Conservation (phyloP, 2,329 filamentous ascomycete genomes). For the Pestalotiopsis sp. region DNA sequence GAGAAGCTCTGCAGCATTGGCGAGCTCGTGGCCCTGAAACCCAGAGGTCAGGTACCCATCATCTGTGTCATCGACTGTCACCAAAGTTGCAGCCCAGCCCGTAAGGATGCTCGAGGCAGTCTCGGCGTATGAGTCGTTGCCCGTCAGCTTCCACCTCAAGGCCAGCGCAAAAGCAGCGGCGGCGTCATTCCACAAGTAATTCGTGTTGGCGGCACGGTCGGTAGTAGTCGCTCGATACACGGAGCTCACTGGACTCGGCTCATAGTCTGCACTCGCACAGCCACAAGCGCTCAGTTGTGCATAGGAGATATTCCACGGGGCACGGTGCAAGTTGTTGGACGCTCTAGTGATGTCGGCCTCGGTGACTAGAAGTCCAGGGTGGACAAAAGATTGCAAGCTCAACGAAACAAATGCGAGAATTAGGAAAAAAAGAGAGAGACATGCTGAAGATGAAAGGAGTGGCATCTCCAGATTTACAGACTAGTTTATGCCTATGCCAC, state of each 20-base stretch:
- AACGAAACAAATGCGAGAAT: not conserved
- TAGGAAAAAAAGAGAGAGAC: not conserved
- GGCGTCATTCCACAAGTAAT: not conserved
- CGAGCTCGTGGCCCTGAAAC: slow-evolving; percentile 9
- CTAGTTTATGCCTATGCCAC: not conserved
- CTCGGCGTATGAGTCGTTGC: slow-evolving; percentile 7
- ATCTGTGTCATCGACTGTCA: slow-evolving; percentile 1
- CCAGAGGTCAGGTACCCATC: slow-evolving; percentile 5
- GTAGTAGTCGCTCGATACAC: not conserved
- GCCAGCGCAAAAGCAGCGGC: slow-evolving; percentile 4
- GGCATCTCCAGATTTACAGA: not conserved
- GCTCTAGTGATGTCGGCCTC: not conserved
- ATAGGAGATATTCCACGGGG: slow-evolving; percentile 5
- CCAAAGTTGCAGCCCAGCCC: not conserved
- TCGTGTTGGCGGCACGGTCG: not conserved
- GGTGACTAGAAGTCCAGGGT: slow-evolving; percentile 5
- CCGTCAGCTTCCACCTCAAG: slow-evolving; percentile 8
- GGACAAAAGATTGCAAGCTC: slow-evolving; percentile 1
- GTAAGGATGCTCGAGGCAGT: not conserved
- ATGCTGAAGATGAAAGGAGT: not conserved
- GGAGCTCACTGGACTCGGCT: not conserved
- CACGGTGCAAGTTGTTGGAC: not conserved
- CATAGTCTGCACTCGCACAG: not conserved
- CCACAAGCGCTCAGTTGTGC: not conserved
- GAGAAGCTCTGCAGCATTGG: slow-evolving; percentile 4